A percentile compares a stretch with the other conserved stretches of the same genome.
These are phyloP conservation scores for Gnomoniopsis sp. DNA, from an alignment of 2,329 filamentous ascomycete genomes.

Conservation along the genomic window DNA sequence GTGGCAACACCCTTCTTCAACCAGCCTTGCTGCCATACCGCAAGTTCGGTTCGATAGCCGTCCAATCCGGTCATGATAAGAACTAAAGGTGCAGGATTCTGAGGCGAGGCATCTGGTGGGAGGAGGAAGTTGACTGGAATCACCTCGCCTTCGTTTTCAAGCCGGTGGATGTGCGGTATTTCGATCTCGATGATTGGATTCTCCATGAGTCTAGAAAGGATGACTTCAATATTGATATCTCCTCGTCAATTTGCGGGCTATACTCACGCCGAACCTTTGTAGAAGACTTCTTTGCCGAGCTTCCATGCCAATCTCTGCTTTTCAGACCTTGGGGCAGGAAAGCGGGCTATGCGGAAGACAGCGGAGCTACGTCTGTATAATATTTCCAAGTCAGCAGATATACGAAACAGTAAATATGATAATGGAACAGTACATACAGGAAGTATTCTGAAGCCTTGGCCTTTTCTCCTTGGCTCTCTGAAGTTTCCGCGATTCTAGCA, in stretches of 20 bases:
- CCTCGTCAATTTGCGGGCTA: not conserved
- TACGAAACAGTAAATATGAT: not conserved
- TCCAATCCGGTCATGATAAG: conserved; percentile 46
- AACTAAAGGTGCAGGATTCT: conserved; percentile 38
- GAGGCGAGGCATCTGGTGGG: conserved; percentile 36
- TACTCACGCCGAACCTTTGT: conserved; percentile 38
- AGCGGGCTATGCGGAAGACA: conserved; percentile 68
- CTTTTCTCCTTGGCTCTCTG: conserved; percentile 43
- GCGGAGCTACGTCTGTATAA: conserved; percentile 62
- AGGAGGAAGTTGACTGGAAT: conserved; percentile 66
- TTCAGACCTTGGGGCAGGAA: conserved; percentile 41
- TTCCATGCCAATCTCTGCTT: conserved; percentile 60
- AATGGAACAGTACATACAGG: not conserved
- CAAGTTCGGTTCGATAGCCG: conserved; percentile 62
- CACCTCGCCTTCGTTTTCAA: not conserved
- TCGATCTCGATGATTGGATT: conserved; percentile 57
- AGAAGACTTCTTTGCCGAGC: conserved; percentile 60
- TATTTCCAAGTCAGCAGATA: not conserved
- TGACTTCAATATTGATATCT: not conserved
- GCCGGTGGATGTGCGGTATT: conserved; percentile 50
- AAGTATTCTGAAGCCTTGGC: conserved; percentile 59
- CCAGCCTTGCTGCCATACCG: conserved; percentile 58
- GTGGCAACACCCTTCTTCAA: conserved; percentile 58
- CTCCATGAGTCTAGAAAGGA: conserved; percentile 41
- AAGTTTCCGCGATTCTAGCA: conserved; percentile 46